These are phyloP conservation scores for Candida maris DNA, from an alignment of 805 yeast genomes.

Conservation along the genomic window DNA sequence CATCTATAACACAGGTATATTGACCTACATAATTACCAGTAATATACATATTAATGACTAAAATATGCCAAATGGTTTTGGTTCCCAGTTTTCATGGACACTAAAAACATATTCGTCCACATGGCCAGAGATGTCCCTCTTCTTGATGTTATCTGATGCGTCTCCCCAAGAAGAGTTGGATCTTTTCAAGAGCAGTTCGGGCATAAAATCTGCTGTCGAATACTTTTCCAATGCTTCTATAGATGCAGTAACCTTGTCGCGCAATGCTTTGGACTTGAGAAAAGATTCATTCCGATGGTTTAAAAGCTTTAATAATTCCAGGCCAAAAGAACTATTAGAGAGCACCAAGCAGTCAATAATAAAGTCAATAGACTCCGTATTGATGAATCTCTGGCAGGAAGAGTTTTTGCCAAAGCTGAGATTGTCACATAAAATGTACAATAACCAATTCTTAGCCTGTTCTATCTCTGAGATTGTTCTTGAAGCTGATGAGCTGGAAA, in stretches of 20 bases:
- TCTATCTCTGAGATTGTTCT: constrained; percentile 1
- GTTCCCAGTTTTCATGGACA: constrained; percentile 40
- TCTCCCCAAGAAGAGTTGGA: not conserved
- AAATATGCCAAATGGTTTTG: constrained; percentile 50
- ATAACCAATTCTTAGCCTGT: constrained; percentile 25
- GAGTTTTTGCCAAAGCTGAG: constrained; percentile 21
- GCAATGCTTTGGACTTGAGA: constrained; percentile 6
- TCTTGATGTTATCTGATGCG: not conserved
- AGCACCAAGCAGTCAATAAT: constrained; percentile 11
- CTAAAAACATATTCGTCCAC: constrained; percentile 29
- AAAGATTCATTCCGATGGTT: constrained; percentile 7
- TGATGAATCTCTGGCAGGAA: constrained; percentile 17
- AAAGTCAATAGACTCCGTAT: constrained; percentile 9
- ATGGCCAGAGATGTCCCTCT: constrained; percentile 3
- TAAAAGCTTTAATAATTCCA: constrained; percentile 6
- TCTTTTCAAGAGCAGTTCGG: constrained; percentile 5
- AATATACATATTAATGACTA: not conserved
- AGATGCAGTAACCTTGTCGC: constrained; percentile 15
- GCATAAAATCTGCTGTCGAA: constrained; percentile 16
- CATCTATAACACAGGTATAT: not conserved
- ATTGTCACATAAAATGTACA: constrained; percentile 18
- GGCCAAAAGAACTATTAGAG: constrained; percentile 5
- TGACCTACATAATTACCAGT: not conserved
- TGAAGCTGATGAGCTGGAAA: not conserved
- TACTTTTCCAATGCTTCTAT: constrained; percentile 21